phyloP scores from a whole-genome alignment of 177 flowering plant genomes.

The Tripterygium wilfordii region DNA sequence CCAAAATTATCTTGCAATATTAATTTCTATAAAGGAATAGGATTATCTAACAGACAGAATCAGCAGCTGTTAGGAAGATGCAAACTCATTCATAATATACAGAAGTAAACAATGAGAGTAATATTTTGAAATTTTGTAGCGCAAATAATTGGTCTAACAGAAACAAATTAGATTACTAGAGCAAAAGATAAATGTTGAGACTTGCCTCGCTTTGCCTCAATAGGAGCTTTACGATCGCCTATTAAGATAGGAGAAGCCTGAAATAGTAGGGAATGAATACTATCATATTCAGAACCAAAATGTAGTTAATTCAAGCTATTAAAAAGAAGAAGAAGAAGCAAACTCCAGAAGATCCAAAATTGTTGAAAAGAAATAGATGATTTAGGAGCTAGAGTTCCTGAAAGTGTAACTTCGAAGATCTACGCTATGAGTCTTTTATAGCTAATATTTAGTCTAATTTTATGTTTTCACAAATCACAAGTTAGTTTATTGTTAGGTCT shows the following conservation, averaged over 20 bases:
- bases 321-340: too few species aligned
- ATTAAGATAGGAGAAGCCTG: slow-evolving; percentile 19
- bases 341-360: neutral
- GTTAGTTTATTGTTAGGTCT: too few species aligned
- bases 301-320: too few species aligned
- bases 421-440: too few species aligned
- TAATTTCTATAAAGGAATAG: neutral
- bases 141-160: neutral
- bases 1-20: neutral
- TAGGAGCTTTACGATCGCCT: slow-evolving; percentile 6
- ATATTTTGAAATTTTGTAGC: neutral
- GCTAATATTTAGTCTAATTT: too few species aligned
- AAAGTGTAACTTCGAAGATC: too few species aligned
- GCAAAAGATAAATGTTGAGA: neutral
- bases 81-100: too few species aligned
- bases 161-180: neutral
- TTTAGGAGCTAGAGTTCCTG: too few species aligned
- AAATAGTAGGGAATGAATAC: neutral
- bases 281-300: neutral
- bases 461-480: too few species aligned
- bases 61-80: neutral
- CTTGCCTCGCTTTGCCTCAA: slow-evolving; percentile 24
- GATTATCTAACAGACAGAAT: neutral
- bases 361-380: too few species aligned
- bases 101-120: neutral